phyloP scores from a whole-genome alignment of 2,329 filamentous ascomycete species.

The Exutisphaerella laricina region DNA sequence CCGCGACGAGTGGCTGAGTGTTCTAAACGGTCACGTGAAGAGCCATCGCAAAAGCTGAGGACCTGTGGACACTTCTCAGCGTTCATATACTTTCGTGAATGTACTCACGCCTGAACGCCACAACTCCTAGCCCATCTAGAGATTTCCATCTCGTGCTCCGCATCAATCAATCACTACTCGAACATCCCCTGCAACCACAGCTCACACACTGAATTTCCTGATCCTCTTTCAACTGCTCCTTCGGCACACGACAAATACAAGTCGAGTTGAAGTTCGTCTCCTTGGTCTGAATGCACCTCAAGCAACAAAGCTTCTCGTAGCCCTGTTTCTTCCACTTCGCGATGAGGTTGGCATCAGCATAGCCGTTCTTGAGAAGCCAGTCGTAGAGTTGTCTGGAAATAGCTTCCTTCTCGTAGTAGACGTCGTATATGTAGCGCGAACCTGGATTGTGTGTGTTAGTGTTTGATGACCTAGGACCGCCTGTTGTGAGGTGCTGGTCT shows the following conservation, averaged over 20 bases:
- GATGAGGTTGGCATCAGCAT: constrained; percentile 91
- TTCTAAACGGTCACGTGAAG: no score
- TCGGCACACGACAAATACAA: constrained; percentile 92
- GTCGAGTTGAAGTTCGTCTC: constrained; percentile 99
- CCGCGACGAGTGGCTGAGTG: no score
- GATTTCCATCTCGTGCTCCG: not conserved
- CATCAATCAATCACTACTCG: constrained; percentile 64
- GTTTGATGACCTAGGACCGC: constrained; percentile 3
- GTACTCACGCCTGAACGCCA: not conserved
- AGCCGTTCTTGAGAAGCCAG: constrained; percentile 92
- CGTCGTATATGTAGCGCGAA: constrained; percentile 87
- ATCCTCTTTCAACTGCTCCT: constrained; percentile 81
- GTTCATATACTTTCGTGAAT: constrained; percentile 1
- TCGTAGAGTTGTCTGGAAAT: constrained; percentile 91
- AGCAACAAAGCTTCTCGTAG: constrained; percentile 96
- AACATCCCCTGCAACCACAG: constrained; percentile 88
- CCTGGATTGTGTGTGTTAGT: constrained; percentile 37
- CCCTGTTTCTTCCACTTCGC: constrained; percentile 99
- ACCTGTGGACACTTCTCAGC: no score
- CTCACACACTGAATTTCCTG: constrained; percentile 89
- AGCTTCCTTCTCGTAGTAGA: constrained; percentile 97
- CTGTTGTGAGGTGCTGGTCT: constrained; percentile 16
- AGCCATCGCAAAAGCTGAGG: no score
- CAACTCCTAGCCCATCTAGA: no score
- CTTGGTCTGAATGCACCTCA: constrained; percentile 97